Base-by-base conservation (phyloP, 2,329 filamentous ascomycete genomes). In the Fusarium domesticum region DNA sequence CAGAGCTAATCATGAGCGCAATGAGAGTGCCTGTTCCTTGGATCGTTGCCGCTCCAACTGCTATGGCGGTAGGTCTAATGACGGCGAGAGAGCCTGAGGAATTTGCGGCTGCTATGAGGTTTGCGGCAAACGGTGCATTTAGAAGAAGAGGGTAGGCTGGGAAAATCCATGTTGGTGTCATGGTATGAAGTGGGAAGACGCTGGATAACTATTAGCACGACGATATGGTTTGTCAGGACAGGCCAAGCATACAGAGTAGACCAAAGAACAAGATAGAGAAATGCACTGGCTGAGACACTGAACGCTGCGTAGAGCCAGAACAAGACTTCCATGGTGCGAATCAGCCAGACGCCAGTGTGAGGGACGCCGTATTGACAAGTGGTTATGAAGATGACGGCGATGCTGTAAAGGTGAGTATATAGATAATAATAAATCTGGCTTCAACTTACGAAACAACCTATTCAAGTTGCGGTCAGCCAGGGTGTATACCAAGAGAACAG, bases 91-190 rank as follows among this genome's bases (percentile, higher is more conserved):
- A 40, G 2, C 42, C 48, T 5, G 57, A 45, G 15, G 43, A 45
- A 6, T 66, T 53, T 7, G 71, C 68, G 6, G 72, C 67, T 35
- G 64, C 58, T 47, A 81, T 74, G 20, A 81, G 67, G 37, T 73
- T 81, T 15, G 78, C 77, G 14, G 85, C 88, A 54, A 90, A 82
- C 0, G 88, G 85, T 0, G 85, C 88, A 17, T 85, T 81, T 7
- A 93, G 79, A 4, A 95, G 76, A 17, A 93, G 74, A 1, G 89
- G 87, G 53, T 95, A 95, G 1, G 85, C 87, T 0, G 88, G 89
- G 54, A 93, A 93, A 42, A 92, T 89, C 88, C 88, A 93, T 15
- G 89, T 82, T 0, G 88, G 88, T 0, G 88, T 93, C 89, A 95
- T 93, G 40, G 83, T 83, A 25, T 87, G 84, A 37, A 93, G 87